Evolutionary conservation across 345 rosid species (phyloP).

Genomic region (Psidium friedrichsthalianum): DNA sequence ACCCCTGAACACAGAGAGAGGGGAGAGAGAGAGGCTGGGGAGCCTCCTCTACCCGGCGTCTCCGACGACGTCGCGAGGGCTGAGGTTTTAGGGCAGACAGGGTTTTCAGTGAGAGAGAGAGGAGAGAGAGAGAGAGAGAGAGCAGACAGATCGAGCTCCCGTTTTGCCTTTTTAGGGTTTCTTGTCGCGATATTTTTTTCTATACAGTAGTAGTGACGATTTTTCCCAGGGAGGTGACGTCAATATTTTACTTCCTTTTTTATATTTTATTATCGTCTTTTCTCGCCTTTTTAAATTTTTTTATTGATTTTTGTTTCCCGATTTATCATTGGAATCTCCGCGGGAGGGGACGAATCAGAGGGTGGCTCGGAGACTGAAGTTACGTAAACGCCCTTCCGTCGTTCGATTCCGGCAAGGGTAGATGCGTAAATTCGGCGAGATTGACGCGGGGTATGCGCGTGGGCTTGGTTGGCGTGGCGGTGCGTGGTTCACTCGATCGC

Average conservation of each 20-base stretch:
- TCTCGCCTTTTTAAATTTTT: neutral
- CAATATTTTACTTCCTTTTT: neutral
- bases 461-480: neutral
- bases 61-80: neutral
- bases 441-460: neutral
- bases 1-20: too few species aligned
- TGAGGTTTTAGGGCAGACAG: neutral
- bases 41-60: neutral
- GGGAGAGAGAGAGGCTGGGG: neutral
- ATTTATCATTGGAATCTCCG: neutral
- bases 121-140: constrained; percentile 4
- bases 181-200: neutral
- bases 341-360: too few species aligned
- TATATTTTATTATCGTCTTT: too few species aligned
- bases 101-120: neutral
- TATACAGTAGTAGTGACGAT: neutral
- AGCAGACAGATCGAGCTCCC: neutral
- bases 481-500: neutral
- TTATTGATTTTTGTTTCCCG: neutral
- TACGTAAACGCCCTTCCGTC: neutral
- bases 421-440: neutral
- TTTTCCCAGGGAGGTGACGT: neutral
- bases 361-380: neutral
- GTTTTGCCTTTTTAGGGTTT: neutral
- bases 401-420: neutral